Percentiles rank a stretch among this genome's conserved stretches.
Evolutionary conservation across 345 rosid species (phyloP).

Genomic region (Ailanthus altissimus): DNA sequence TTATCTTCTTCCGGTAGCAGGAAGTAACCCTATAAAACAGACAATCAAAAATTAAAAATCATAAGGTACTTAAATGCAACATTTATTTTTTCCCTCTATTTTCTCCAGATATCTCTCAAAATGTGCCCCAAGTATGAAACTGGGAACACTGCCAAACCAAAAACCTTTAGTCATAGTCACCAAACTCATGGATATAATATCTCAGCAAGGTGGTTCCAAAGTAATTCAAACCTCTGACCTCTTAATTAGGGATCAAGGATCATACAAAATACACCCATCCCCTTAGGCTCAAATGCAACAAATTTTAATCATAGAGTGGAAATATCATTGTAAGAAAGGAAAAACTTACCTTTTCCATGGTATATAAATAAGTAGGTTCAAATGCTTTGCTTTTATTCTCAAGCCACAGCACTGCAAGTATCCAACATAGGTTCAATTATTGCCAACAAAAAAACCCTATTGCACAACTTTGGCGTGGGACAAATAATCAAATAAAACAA

Average conservation of each 20-base stretch:
- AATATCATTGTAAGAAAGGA: not conserved
- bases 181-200: not conserved
- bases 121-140: not conserved
- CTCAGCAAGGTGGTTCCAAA: not conserved
- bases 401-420: constrained; percentile 75
- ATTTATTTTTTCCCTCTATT: not conserved
- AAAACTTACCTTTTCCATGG: constrained; percentile 81
- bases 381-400: constrained; percentile 76
- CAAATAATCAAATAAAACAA: too few species aligned
- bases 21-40: constrained; percentile 71
- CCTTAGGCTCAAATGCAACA: not conserved
- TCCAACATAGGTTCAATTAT: constrained; percentile 19
- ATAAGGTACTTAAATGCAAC: not conserved
- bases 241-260: not conserved
- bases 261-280: not conserved
- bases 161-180: not conserved
- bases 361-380: constrained; percentile 90
- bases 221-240: not conserved
- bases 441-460: not conserved
- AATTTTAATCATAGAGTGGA: not conserved
- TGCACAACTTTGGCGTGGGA: not conserved
- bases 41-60: not conserved
- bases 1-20: constrained; percentile 89
- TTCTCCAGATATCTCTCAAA: not conserved
- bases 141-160: not conserved